A percentile compares a stretch with the other conserved stretches of the same genome.
phyloP scores from a whole-genome alignment of 495 filamentous ascomycete genomes.

The Penicillium herquei region DNA sequence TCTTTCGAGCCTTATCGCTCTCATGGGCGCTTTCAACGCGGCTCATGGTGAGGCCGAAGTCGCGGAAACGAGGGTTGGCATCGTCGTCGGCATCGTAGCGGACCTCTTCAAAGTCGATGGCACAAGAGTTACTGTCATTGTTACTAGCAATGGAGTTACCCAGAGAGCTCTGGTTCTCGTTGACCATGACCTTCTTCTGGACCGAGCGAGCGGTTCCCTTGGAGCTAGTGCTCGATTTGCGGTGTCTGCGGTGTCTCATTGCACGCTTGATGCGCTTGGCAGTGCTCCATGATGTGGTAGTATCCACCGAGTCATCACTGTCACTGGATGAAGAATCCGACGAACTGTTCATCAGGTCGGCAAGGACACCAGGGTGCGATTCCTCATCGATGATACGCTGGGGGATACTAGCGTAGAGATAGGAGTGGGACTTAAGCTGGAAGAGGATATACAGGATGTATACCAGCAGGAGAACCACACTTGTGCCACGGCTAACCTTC shows the following conservation, averaged over 20 bases:
- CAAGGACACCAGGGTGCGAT: conserved; percentile 78
- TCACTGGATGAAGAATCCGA: conserved; percentile 61
- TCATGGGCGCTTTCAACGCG: conserved; percentile 8
- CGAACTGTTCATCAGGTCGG: conserved; percentile 72
- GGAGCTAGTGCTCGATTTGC: conserved; percentile 73
- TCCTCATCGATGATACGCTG: conserved; percentile 89
- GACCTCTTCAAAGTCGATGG: conserved; percentile 36
- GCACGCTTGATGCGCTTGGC: conserved; percentile 71
- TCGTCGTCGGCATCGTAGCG: conserved; percentile 32
- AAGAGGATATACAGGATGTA: conserved; percentile 86
- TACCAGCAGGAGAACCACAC: conserved; percentile 79
- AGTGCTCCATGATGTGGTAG: conserved; percentile 68
- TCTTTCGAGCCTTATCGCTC: conserved; percentile 25
- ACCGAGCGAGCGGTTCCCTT: conserved; percentile 48
- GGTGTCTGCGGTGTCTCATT: conserved; percentile 63
- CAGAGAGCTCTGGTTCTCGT: conserved; percentile 24
- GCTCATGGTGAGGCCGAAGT: conserved; percentile 27
- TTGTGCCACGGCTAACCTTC: conserved; percentile 85
- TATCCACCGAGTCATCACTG: conserved; percentile 62
- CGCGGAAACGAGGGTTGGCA: conserved; percentile 22
- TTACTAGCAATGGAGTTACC: conserved; percentile 34
- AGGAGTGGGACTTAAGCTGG: conserved; percentile 87
- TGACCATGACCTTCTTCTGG: conserved; percentile 25
- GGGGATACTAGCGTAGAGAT: conserved; percentile 87
- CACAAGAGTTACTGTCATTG: conserved; percentile 32